These are phyloP conservation scores for Quercus bicolor DNA, from an alignment of 306 rosid genomes.

Conservation along the genomic window DNA sequence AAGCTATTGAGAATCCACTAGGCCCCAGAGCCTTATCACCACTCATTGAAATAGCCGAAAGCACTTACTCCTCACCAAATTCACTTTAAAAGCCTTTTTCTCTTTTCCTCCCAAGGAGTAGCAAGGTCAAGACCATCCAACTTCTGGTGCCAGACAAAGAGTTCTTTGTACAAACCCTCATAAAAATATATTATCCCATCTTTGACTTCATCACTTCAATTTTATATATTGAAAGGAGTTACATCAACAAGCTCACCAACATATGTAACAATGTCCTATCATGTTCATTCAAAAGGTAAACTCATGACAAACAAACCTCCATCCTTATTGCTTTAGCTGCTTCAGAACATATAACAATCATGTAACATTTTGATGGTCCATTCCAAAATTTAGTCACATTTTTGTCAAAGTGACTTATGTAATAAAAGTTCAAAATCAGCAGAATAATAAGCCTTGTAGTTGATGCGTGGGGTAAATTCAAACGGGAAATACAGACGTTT, in stretches of 20 bases:
- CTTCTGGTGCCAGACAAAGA: too few species aligned
- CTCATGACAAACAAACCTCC: background rate
- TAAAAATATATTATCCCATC: too few species aligned
- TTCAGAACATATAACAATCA: background rate
- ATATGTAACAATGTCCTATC: background rate
- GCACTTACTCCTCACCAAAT: too few species aligned
- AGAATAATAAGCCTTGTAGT: background rate
- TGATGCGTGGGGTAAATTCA: background rate
- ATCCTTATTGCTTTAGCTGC: background rate
- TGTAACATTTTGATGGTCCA: background rate
- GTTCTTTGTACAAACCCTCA: too few species aligned
- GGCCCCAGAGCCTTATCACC: too few species aligned
- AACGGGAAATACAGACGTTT: background rate
- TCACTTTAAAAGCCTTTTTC: too few species aligned
- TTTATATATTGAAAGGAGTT: background rate
- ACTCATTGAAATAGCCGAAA: too few species aligned
- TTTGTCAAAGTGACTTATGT: background rate
- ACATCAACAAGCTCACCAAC: background rate
- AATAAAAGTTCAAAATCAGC: background rate
- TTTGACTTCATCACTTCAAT: background rate
- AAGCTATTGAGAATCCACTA: too few species aligned
- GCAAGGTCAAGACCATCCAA: too few species aligned
- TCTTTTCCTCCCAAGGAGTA: too few species aligned
- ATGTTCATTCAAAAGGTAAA: background rate
- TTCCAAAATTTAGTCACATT: background rate